Base-by-base conservation (phyloP, 2,329 filamentous ascomycete species). In the Penicillium griseofulvum region DNA sequence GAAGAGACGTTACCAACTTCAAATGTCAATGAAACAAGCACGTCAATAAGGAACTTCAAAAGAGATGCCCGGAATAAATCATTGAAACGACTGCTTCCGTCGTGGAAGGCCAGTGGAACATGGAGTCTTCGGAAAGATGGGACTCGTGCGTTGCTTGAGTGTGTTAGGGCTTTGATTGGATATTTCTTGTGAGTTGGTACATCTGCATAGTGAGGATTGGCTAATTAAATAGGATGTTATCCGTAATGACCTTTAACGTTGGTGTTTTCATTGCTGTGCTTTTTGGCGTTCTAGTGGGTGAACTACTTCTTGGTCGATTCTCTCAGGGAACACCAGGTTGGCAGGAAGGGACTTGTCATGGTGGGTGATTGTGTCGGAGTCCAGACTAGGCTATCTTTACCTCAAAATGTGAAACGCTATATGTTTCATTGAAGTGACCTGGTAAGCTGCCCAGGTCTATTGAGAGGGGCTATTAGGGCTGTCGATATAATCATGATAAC, bases 221-320 rank as follows among this genome's bases (percentile, higher is more conserved):
- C 34, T 54, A 39, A 54, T 14, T 22, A 5, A 19, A 37, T 37
- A 55, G 53, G n/a, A 55, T 55, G 53, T n/a, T 55, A 8, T 50
- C 34, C 4, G 42, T 55, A 6, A 55, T 55, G 53, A 52, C 26
- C 1, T 47, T 46, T 22, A 55, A 55, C 29, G 12, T 52, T 17
- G 53, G 53, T 3, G 49, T 55, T 22, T 52, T 55, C n/a, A 5
- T 41, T 16, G 4, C 36, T 11, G 36, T 52, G 14, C 16, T 52
- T 34, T 44, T 42, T 1, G 53, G 53, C 4, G 31, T 52, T 3
- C 12, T 55, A 4, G 37, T 43, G n/a, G 53, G 53, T 4, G 53
- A 55, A 17, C 24, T 55, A 11, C 7, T 36, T 26, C n/a, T 55
- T 34, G 53, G 42, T 3, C 42, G 53, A 37, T 55, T 55, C 17